Evolutionary conservation across 768 basidiomycete genomes (phyloP), one percentile per base, ranked within the genome.

Genomic region (Psilocybe sp.): DNA sequence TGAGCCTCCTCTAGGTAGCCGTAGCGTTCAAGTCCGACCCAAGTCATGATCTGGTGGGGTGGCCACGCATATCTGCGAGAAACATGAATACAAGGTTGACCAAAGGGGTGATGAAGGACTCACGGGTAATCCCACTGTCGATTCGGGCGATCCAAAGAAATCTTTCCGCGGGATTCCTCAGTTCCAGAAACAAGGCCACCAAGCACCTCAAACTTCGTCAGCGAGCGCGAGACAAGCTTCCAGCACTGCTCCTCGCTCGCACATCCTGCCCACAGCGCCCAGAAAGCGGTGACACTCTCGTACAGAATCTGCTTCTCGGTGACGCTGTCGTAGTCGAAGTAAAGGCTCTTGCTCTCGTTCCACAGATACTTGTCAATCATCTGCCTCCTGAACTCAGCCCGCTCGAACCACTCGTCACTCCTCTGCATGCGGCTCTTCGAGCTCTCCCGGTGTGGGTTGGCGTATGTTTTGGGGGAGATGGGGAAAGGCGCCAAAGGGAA

Each of bases 61-160:
- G 91, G 91, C 91, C 86, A 89, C 55, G 87, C 87, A 60, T 88
- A 88, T 58, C 85, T 86, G 56, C 40, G 33, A 49, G 43, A 5
- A 31, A 46, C 15, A 34, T 46, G 39, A 23, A 60, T 63, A 45
- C n/a, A 33, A 28, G 14, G 28, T 37, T 28, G 6, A 13, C 43
- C 18, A 20, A 45, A 41, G n/a, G 14, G 10, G 38, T 50, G 45
- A 43, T 46, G 44, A 55, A 44, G 48, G 33, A 84, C 89, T 58
- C 72, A 93, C 74, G 93, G 96, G 68, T 94, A 95, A 66, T 95
- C 96, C 97, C 96, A 99, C 64, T 99, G 96, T 55, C 96, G 90
- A 71, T 98, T 98, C 13, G 96, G 96, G 42, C 97, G 79, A 61
- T 97, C 94, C 47, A 99, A 75, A 13, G 95, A 96, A 51, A 98